These are phyloP conservation scores for Fagus crenata DNA, from an alignment of 306 rosid genomes.

Conservation along the genomic window DNA sequence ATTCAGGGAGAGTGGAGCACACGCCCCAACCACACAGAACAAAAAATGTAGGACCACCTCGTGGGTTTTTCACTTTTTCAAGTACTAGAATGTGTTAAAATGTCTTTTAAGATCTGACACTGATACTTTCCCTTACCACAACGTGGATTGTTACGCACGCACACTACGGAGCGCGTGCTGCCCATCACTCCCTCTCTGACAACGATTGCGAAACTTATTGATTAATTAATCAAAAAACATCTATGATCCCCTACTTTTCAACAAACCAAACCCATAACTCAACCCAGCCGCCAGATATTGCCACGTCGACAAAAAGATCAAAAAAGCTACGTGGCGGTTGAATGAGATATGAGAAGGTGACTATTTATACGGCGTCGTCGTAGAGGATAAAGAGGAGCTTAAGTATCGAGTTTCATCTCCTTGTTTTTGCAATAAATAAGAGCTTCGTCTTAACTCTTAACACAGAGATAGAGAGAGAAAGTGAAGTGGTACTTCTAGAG, in stretches of 20 bases:
- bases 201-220: slow-evolving; percentile 24
- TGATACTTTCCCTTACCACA: slow-evolving; percentile 46
- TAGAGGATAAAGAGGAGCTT: slow-evolving; percentile 27
- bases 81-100: slow-evolving; percentile 33
- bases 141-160: slow-evolving; percentile 35
- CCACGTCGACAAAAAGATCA: slow-evolving; percentile 18
- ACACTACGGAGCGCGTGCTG: slow-evolving; percentile 39
- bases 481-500: slow-evolving; percentile 18
- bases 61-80: slow-evolving; percentile 24
- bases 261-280: too few relatives aligned
- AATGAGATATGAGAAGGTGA: background rate
- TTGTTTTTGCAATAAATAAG: slow-evolving; percentile 52
- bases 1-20: slow-evolving; percentile 34
- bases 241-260: background rate
- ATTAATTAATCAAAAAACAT: background rate
- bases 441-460: slow-evolving; percentile 23
- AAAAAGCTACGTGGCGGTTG: slow-evolving; percentile 32
- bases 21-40: slow-evolving; percentile 54
- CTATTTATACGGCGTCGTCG: slow-evolving; percentile 12
- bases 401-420: slow-evolving; percentile 29
- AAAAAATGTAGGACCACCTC: slow-evolving; percentile 25
- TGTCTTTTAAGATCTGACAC: slow-evolving; percentile 49
- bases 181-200: slow-evolving; percentile 9
- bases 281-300: background rate
- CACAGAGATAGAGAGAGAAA: slow-evolving; percentile 43